Evolutionary conservation across 2,329 filamentous ascomycete species (phyloP), one percentile per base, ranked within the genome.

Genomic region (Fusarium udum): DNA sequence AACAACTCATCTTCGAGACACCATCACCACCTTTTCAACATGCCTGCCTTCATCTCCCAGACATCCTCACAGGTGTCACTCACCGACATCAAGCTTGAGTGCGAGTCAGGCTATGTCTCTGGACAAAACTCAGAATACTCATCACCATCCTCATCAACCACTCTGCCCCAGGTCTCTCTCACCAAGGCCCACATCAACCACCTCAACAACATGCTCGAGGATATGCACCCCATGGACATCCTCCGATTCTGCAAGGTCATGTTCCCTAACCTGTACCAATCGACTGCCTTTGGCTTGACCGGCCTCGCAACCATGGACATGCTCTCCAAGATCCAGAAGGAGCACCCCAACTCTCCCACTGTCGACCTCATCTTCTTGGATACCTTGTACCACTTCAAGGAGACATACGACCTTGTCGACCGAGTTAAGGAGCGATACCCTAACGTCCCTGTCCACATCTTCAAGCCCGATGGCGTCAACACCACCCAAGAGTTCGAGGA

Each of bases 171-270:
- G 69, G 88, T 98, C 78, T 91, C 92, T 83, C 94, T 99, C 86
- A 95, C 94, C 75, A 92, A 92, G 82, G 89, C 92, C 72, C 95
- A 99, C 83, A 87, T 98, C 76, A 92, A 93, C 78, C 95, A 95
- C 83, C 88, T 99, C 82, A 99, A 99, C 87, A 85, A 91, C 73
- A 94, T 97, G 83, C 86, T 99, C 77, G 93, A 96, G 82, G 89
- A 92, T 80, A 93, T 98, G 83, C 91, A 95, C 80, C 94, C 96
- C 70, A 88, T 95, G 88, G 95, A 98, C 74, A 92, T 98, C 78
- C 89, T 99, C 69, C 92, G 91, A 84, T 98, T 97, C 93, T 94
- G 92, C 87, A 93, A 95, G 80, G 92, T 93, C 77, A 92, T 95
- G 77, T 92, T 99, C 78, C 96, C 96, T 78, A 92, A 92, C 80